Evolutionary conservation across 331 rosid species (phyloP), one percentile per base, ranked within the genome.

Genomic region (Spiraea crenata): DNA sequence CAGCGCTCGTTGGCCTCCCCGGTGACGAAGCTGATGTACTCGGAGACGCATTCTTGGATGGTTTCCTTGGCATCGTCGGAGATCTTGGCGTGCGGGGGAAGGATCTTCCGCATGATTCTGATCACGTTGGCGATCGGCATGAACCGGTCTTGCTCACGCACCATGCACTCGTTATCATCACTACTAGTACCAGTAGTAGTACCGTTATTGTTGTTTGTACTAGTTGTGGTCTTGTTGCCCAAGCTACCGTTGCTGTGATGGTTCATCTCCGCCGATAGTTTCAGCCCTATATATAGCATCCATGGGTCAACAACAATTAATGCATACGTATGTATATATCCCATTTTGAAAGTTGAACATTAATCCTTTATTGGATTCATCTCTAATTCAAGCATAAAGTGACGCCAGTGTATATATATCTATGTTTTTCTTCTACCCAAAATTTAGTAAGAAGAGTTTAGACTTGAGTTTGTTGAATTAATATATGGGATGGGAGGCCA

Each of bases 81-180:
- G 38, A 91, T 91, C 46, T 91, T 91, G 2, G 97, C 97, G 20
- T 91, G 97, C 0, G 93, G 87, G 0, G 97, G 97, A 0, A 91
- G 84, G 59, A 87, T 91, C 83, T 84, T 89, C 0, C 93, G 78
- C 97, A 91, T 91, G 67, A 91, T 91, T 57, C 97, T 78, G 54
- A 89, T 91, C 75, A 91, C 97, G 59, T 91, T 91, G 13, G 97
- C 97, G 1, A 91, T 91, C 3, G 97, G 97, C 97, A 91, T 91
- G 84, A 86, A 91, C 48, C 91, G 82, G 82, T 91, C 97, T 70
- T 91, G 97, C 75, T 91, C 97, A 38, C 96, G 74, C 47, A 91
- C 93, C 11, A 60, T 80, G 82, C 98, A 93, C 31, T 88, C 95
- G 7, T 65, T 84, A 3, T 84, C 87, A 3, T 79, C 95, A 0